Percentiles rank a stretch among this genome's conserved stretches.
Conservation (phyloP, 1,284 basidiomycete species). For the Ustanciosporium gigantosporum region DNA sequence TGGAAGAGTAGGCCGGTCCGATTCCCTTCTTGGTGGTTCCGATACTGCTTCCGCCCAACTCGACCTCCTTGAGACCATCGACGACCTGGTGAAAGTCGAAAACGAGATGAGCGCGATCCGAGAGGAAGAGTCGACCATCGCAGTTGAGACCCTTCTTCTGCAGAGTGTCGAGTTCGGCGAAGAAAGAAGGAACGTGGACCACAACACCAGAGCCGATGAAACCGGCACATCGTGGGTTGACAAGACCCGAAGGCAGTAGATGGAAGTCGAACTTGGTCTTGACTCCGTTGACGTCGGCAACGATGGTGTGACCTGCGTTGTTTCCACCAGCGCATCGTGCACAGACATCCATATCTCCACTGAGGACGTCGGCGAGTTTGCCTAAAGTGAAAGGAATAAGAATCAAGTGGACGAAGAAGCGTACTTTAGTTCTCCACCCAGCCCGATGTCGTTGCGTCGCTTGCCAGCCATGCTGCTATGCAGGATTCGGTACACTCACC, state of each 20-base stretch:
- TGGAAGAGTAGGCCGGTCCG: conserved; percentile 96
- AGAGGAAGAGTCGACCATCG: conserved; percentile 82
- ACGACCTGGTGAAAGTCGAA: conserved; percentile 99
- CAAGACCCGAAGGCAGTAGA: conserved; percentile 86
- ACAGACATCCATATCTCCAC: conserved; percentile 83
- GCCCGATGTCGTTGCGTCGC: too few species aligned
- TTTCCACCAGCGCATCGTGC: conserved; percentile 97
- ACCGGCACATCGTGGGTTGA: conserved; percentile 84
- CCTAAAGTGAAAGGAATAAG: conserved; percentile 14
- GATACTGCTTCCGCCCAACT: conserved; percentile 86
- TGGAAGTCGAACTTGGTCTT: conserved; percentile 93
- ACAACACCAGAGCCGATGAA: conserved; percentile 94
- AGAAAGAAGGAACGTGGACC: conserved; percentile 92
- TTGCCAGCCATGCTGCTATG: background rate
- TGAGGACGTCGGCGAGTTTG: conserved; percentile 59
- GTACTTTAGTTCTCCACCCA: too few species aligned
- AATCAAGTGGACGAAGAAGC: background rate
- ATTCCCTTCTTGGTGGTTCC: conserved; percentile 98
- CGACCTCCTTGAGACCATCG: conserved; percentile 95
- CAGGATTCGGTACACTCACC: conserved; percentile 14
- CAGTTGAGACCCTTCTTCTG: conserved; percentile 80
- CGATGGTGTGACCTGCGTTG: conserved; percentile 98
- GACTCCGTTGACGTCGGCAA: conserved; percentile 75
- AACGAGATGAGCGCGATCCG: conserved; percentile 93
- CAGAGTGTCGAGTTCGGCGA: conserved; percentile 85